phyloP scores from a whole-genome alignment of 345 rosid genomes.

The Eucalyptus caleyi region DNA sequence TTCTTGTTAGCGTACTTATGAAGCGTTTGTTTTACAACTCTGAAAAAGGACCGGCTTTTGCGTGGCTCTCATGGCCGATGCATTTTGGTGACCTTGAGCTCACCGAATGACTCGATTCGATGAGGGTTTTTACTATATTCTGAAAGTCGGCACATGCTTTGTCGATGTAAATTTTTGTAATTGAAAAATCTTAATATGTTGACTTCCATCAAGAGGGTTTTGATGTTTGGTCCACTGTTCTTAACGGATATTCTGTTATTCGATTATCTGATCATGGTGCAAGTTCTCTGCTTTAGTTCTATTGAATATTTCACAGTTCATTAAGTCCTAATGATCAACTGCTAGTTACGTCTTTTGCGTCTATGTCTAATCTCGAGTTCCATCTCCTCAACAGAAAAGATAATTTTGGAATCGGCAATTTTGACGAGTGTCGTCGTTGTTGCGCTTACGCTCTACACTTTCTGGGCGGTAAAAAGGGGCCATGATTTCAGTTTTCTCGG shows the following conservation, averaged over 20 bases:
- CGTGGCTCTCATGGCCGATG: neutral
- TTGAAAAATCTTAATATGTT: too few species aligned
- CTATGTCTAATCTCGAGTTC: neutral
- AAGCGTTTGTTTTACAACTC: neutral
- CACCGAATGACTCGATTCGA: neutral
- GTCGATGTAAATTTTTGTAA: too few species aligned
- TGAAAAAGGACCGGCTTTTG: neutral
- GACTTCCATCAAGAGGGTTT: too few species aligned
- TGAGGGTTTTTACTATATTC: neutral
- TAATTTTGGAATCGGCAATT: constrained; percentile 38
- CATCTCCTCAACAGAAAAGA: constrained; percentile 18
- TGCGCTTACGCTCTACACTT: constrained; percentile 56
- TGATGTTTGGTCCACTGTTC: neutral
- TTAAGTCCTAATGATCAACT: neutral
- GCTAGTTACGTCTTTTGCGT: neutral
- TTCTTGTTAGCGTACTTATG: neutral
- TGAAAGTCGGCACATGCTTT: neutral
- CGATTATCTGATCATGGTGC: neutral
- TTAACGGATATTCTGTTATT: neutral
- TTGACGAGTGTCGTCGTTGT: constrained; percentile 37
- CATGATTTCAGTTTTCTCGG: constrained; percentile 58
- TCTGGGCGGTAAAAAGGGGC: constrained; percentile 58
- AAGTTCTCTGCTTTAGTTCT: neutral
- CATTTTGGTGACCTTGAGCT: neutral
- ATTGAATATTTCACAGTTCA: neutral